Percentiles rank a stretch among this genome's conserved stretches.
Conservation (phyloP, 2,329 filamentous ascomycete species). For the Teratosphaeria gauchensis region DNA sequence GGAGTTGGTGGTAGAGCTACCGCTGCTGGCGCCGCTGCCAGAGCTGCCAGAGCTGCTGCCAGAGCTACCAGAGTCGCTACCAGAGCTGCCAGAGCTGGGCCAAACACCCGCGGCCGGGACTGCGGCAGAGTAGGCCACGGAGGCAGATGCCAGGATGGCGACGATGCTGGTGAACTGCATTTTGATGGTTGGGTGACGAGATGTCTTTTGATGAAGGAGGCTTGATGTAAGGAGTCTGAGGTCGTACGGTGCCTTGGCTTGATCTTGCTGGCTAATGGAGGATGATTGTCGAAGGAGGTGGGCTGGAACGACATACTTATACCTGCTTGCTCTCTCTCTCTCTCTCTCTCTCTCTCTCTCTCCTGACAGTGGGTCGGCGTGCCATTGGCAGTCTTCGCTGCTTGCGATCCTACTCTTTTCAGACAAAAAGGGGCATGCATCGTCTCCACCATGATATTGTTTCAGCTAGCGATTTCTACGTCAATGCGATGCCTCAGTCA, state of each 20-base stretch:
- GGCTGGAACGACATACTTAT: neutral
- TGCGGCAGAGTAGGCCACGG: neutral
- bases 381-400: neutral
- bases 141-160: neutral
- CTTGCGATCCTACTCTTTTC: neutral
- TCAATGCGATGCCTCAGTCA: neutral
- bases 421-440: neutral
- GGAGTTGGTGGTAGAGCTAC: neutral
- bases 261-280: neutral
- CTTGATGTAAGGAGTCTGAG: neutral
- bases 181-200: neutral
- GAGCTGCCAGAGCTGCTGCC: neutral
- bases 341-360: neutral
- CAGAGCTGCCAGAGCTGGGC: neutral
- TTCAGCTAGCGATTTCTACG: neutral
- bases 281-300: neutral
- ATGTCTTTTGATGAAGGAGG: neutral
- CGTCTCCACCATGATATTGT: neutral
- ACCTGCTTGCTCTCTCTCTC: neutral
- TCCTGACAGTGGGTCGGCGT: neutral
- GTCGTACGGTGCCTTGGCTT: neutral
- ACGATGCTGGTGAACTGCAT: neutral
- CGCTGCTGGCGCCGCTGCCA: neutral
- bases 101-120: neutral
- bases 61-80: too few species aligned